phyloP scores from a whole-genome alignment of 768 basidiomycete genomes.

The Suillus occidentalis region DNA sequence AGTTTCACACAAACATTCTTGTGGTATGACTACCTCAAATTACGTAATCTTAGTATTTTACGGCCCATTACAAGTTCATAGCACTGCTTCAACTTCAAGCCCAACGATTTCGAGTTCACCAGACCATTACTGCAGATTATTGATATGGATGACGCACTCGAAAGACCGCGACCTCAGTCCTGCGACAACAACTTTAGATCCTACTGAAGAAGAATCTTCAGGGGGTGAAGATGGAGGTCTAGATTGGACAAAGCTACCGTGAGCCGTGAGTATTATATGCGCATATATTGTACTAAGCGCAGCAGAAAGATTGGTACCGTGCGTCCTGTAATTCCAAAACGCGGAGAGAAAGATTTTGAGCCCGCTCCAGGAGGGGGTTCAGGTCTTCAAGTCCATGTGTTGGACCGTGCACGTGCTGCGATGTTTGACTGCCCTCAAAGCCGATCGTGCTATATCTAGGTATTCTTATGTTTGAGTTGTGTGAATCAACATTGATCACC shows the following conservation, averaged over 20 bases:
- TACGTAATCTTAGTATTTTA: background rate
- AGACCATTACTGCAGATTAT: background rate
- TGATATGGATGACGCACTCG: conserved; percentile 64
- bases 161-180: conserved; percentile 35
- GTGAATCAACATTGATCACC: no score
- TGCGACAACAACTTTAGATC: conserved; percentile 15
- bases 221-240: conserved; percentile 74
- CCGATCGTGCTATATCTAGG: conserved; percentile 77
- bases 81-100: background rate
- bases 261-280: conserved; percentile 19
- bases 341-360: conserved; percentile 98
- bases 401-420: conserved; percentile 77
- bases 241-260: conserved; percentile 85
- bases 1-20: background rate
- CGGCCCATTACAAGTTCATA: background rate
- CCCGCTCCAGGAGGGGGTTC: conserved; percentile 67
- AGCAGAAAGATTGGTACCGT: conserved; percentile 26
- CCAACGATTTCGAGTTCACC: background rate
- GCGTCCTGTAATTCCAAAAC: conserved; percentile 84
- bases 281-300: conserved; percentile 7
- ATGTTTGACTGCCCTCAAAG: conserved; percentile 83
- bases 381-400: conserved; percentile 75
- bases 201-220: conserved; percentile 52
- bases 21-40: background rate
- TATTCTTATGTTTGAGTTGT: conserved; percentile 24